Base-by-base conservation (phyloP, 2,329 filamentous ascomycete genomes). In the Juglanconis oblonga region DNA sequence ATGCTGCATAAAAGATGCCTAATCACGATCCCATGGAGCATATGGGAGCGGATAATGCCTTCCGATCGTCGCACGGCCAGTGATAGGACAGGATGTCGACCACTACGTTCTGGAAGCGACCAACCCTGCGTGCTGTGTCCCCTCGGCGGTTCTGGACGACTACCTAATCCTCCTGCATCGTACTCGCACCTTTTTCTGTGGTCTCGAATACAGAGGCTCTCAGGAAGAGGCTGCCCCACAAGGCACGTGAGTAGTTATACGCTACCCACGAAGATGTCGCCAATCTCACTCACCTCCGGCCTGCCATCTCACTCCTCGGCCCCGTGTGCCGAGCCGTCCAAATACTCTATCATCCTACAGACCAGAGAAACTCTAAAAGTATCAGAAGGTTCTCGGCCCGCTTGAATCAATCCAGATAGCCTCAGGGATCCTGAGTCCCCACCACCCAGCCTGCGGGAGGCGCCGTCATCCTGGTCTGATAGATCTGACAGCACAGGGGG, bases 11-110 rank as follows among this genome's bases (percentile, higher is more conserved):
- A 24, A 10, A 5, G 9, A 35, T 50, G 13, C 31, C 29, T 29
- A 32, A 13, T 45, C 5, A 6, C 31, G 9, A 9, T 31, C 29
- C 9, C 13, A 4, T 44, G 29, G 38, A 6, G 29, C 31, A 14
- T 51, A 31, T 53, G 42, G 49, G 57, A 24, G 49, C 24, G 42
- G 50, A 51, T 45, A 40, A 35, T 52, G 53, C 47, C 49, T 53
- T 57, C 55, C 55, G 58, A 61, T 61, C 58, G 58, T 58, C 58
- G 55, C 54, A 57, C 58, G 58, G 58, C 54, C 49, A 53, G 24
- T 50, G 42, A 57, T 50, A 52, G 49, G 42, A 55, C 40, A 57
- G 29, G 7, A 40, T 9, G 10, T 48, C n/a, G 44, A 32, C 45
- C 35, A 40, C 13, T 14, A 52, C 8, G n/a, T 32, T 56, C 17